Conservation (phyloP, 129 eudicot species). For the Flaveria ramosissima region DNA sequence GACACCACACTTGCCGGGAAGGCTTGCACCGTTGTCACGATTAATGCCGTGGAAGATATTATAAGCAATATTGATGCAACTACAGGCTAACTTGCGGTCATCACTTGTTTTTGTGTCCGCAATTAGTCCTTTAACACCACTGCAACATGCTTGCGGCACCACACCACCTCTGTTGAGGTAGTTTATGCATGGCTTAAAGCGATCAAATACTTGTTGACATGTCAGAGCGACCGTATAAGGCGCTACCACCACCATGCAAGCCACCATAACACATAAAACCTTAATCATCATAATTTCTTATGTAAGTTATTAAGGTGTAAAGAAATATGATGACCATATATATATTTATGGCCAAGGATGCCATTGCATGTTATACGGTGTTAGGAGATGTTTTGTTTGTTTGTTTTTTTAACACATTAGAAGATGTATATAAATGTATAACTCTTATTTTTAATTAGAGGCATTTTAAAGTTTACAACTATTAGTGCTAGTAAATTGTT, state of each 20-base stretch:
- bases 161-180: slow-evolving; percentile 25
- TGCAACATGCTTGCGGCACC: slow-evolving; percentile 26
- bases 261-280: slow-evolving; percentile 14
- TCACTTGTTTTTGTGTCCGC: slow-evolving; percentile 9
- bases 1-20: slow-evolving; percentile 50
- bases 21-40: slow-evolving; percentile 18
- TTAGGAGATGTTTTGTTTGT: too few species aligned
- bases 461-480: too few species aligned
- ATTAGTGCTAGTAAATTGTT: too few species aligned
- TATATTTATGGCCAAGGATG: slow-evolving; percentile 10
- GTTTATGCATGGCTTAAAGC: slow-evolving; percentile 30
- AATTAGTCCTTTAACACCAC: slow-evolving; percentile 33
- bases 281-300: not conserved
- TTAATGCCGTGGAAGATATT: slow-evolving; percentile 16
- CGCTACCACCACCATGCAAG: slow-evolving; percentile 21
- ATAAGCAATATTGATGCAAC: slow-evolving; percentile 30
- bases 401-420: too few species aligned
- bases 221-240: slow-evolving; percentile 31
- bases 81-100: slow-evolving; percentile 31
- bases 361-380: not conserved
- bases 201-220: slow-evolving; percentile 24
- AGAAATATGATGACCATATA: not conserved
- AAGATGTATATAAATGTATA: too few species aligned
- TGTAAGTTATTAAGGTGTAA: slow-evolving; percentile 2
- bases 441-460: too few species aligned